Evolutionary conservation across 495 filamentous ascomycete species (phyloP), one percentile per base, ranked within the genome.

Genomic region (Aspergillus egyptiacus): DNA sequence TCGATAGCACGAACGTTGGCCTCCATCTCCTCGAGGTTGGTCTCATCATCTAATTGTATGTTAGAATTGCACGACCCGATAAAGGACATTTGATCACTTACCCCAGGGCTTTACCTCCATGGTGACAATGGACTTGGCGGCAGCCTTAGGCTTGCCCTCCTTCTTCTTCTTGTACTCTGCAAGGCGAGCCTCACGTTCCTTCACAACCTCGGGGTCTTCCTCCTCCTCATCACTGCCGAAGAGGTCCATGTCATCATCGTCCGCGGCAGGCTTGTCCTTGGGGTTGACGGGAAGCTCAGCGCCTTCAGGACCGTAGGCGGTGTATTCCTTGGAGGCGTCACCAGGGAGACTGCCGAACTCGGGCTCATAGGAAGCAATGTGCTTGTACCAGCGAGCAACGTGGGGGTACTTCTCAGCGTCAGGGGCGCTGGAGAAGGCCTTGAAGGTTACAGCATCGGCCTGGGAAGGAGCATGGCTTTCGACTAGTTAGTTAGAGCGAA

Each of bases 41-140:
- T 96, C 81, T 95, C 91, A 59, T 96, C 88, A 76, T 96, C 89
- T 86, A 53, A 13, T 49, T 34, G 7, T 6, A 5, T 13, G 53
- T 77, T 60, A 73, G 66, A 47, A 55, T 44, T 24, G 31, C 44
- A 22, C 9, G 14, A 17, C 4, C 1, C 3, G n/a, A 30, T 74
- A 55, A 15, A 25, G 2, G 19, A 27, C 9, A 13, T 7, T 3
- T 3, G 10, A 22, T 27, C 25, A 63, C 55, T 79, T 84, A 95
- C 94, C 93, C 93, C 93, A 98, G 51, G 93, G 94, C 81, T 98
- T 98, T 50, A 98, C 89, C 59, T 96, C 91, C 52, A 98, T 56
- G 35, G 89, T 97, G 59, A 97, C 91, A 43, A 96, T 71, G 31
- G 90, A 95, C 82, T 98, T 98, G 58, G 93, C 93, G 47, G 81